Conservation (phyloP, 116 monocot genomes). For the Cymodocea nodosa region DNA sequence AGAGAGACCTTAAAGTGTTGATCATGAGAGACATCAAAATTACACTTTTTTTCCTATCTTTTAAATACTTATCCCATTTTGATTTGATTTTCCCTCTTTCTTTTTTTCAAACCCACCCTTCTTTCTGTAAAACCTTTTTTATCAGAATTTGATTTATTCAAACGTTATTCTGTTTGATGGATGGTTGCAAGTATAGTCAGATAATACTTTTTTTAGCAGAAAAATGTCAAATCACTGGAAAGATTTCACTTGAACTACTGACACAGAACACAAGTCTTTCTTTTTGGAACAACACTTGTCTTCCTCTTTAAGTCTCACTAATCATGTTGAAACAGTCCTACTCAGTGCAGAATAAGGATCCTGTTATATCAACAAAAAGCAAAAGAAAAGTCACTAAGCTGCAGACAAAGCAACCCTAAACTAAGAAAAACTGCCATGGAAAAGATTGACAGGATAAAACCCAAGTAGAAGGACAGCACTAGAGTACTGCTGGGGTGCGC, state of each 20-base stretch:
- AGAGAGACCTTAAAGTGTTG: too few relatives aligned
- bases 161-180: too few relatives aligned
- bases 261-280: too few relatives aligned
- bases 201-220: not conserved
- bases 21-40: too few relatives aligned
- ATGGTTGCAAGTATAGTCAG: not conserved
- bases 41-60: too few relatives aligned
- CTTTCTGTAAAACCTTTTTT: too few relatives aligned
- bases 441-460: constrained; percentile 32
- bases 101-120: too few relatives aligned
- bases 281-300: not conserved
- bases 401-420: constrained; percentile 37
- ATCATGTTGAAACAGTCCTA: constrained; percentile 14
- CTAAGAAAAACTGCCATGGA: constrained; percentile 16
- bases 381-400: constrained; percentile 1
- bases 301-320: not conserved
- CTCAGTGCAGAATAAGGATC: not conserved
- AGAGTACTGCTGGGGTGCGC: not conserved
- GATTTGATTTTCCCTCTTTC: too few relatives aligned
- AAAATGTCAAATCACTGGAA: not conserved
- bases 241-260: not conserved
- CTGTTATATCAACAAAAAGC: not conserved
- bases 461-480: constrained; percentile 21
- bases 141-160: too few relatives aligned
- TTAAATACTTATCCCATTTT: too few relatives aligned